A percentile compares a stretch with the other conserved stretches of the same genome.
Evolutionary conservation across 2,329 filamentous ascomycete genomes (phyloP).

Genomic region (Aspergillus sojae): DNA sequence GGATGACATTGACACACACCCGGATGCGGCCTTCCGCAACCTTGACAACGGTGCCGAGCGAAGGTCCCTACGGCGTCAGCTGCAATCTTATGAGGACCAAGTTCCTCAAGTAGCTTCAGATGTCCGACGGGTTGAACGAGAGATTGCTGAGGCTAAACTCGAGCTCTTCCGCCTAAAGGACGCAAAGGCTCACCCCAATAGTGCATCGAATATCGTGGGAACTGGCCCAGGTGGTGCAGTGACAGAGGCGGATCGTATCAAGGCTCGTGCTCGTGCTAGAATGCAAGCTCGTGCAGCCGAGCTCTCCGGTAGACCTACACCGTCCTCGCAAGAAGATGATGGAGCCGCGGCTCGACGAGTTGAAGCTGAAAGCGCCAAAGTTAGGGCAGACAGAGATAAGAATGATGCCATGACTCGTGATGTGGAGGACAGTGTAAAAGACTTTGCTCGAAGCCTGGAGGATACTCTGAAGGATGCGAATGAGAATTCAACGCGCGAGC

Average conservation of each 20-base stretch:
- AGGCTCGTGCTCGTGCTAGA: constrained; percentile 93
- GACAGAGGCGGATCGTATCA: constrained; percentile 91
- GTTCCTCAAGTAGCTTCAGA: constrained; percentile 90
- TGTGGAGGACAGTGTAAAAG: constrained; percentile 92
- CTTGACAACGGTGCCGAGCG: constrained; percentile 87
- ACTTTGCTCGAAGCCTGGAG: constrained; percentile 83
- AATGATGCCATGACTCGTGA: constrained; percentile 97
- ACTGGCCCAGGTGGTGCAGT: constrained; percentile 88
- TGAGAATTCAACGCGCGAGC: constrained; percentile 75
- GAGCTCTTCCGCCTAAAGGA: constrained; percentile 94
- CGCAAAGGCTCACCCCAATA: constrained; percentile 85
- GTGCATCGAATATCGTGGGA: constrained; percentile 79
- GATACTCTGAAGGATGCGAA: constrained; percentile 81
- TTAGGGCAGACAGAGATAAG: constrained; percentile 83
- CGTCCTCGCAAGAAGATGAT: constrained; percentile 69
- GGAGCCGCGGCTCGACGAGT: constrained; percentile 78
- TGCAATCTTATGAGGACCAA: constrained; percentile 85
- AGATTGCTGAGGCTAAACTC: constrained; percentile 86
- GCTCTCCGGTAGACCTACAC: constrained; percentile 78
- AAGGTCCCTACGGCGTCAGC: constrained; percentile 80
- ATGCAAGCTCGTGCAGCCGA: constrained; percentile 98
- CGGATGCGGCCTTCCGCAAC: constrained; percentile 70
- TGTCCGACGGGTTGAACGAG: constrained; percentile 85
- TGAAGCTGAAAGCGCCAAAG: constrained; percentile 82
- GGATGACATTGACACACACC: constrained; percentile 91